Evolutionary conservation across 306 rosid species (phyloP).

Genomic region (Cucurbita moschata): DNA sequence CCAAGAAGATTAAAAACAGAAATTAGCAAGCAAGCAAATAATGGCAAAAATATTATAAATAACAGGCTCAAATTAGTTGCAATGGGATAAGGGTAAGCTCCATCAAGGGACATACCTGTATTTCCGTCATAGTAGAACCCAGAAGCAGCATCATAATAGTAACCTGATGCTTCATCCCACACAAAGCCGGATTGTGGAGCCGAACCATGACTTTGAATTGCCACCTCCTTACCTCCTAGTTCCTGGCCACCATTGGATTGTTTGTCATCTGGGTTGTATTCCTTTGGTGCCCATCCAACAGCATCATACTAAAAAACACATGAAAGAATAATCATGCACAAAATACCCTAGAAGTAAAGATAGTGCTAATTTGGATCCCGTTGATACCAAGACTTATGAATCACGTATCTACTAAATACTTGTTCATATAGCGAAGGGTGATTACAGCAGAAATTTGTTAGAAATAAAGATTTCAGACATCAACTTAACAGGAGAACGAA

Average conservation of each 20-base stretch:
- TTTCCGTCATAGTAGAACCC: conserved; percentile 97
- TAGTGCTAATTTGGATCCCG: background rate
- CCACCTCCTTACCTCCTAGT: conserved; percentile 34
- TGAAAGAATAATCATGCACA: background rate
- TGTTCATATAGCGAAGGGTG: background rate
- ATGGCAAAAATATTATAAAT: background rate
- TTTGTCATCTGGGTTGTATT: conserved; percentile 78
- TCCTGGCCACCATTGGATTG: conserved; percentile 41
- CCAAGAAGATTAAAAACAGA: background rate
- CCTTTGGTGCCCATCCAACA: conserved; percentile 98
- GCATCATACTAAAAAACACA: conserved; percentile 61
- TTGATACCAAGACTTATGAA: background rate
- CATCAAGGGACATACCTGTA: conserved; percentile 41
- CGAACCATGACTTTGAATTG: conserved; percentile 26
- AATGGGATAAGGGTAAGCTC: background rate
- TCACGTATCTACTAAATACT: background rate
- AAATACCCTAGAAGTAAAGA: background rate
- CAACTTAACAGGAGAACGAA: background rate
- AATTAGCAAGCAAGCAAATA: background rate
- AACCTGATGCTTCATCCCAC: conserved; percentile 97
- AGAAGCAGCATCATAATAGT: conserved; percentile 93
- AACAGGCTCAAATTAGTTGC: background rate
- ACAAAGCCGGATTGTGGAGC: conserved; percentile 94
- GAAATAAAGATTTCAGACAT: background rate
- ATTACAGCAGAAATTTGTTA: background rate